Evolutionary conservation across 805 yeast species (phyloP), one percentile per base, ranked within the genome.

Genomic region (Pichia gijzeniarum): DNA sequence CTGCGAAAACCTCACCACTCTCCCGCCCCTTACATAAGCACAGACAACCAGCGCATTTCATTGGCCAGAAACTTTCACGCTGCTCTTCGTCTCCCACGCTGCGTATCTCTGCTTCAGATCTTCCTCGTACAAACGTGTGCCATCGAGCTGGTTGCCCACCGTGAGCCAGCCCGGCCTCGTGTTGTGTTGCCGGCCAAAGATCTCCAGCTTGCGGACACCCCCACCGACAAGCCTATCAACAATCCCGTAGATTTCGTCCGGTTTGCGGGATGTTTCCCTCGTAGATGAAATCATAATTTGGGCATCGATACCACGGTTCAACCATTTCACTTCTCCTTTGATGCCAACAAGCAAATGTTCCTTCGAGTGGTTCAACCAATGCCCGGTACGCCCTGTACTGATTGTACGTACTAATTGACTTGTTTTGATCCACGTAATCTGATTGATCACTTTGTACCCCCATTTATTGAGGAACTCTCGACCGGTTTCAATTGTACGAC

Each of bases 301-400:
- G 3, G 82, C 69, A 60, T 90, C 96, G 16, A 85, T 62, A 27
- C 76, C 71, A 43, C 71, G 67, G 46, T 75, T 76, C 22, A 88
- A 56, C 95, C 95, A 87, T 31, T 63, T 56, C 0, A 95, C 89
- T 35, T 76, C 60, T 0, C 96, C 97, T 57, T 90, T 90, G 21
- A 84, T 57, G 28, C 96, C 98, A 8, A 91, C 85, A 4, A 90
- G 64, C 37, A 88, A 68, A 60, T 90, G 97, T 62, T 90, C 98
- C 56, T 90, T 90, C 0, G 96, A 85, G 63, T 90, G 98, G 59
- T 90, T 90, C 43, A 90, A 70, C 98, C 98, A 90, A 61, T 90
- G 98, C 0, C 98, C 98, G 0, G 98, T 90, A 52, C 97, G 69
- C 1, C 98, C 98, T 0, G 98, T 91, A 48, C 95, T 89, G 36